Base-by-base conservation (phyloP, 2,329 filamentous ascomycete genomes). In the Aspergillus sp. region DNA sequence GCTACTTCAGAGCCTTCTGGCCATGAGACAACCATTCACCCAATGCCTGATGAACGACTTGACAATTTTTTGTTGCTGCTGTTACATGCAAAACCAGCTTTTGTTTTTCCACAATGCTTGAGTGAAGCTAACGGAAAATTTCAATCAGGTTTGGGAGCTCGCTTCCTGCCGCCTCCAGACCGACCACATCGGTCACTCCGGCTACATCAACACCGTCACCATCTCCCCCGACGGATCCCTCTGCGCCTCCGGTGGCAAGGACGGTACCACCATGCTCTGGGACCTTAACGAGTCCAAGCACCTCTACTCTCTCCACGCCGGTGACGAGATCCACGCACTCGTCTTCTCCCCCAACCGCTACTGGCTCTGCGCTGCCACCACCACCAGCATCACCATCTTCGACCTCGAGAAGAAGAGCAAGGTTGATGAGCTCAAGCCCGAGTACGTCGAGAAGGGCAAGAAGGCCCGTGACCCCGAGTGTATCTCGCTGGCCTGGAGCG, bases 381-480 rank as follows among this genome's bases (percentile, higher is more conserved):
- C 89, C 70, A 88, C 83, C 78, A 90, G 84, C 83, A 97, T 98
- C 83, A 96, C 96, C 83, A 97, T 98, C 83, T 98, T 98, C 79
- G 93, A 98, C 71, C 85, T 98, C 62, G 93, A 98, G 89, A 98
- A 98, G 90, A 98, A 98, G 90, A 94, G 86, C 86, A 97, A 96
- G 87, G 91, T 97, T 70, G 91, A 97, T 67, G 93, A 97, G 85
- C 85, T 98, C 75, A 96, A 95, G 86, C 91, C 91, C 61, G 93
- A 98, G 75, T 95, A 93, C 81, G 81, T 90, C 69, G 82, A 90
- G 71, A 86, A 90, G 71, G 88, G 90, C 79, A 95, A 95, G 89
- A 97, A 97, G 89, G 90, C 86, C 84, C 85, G 90, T 71, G 91
- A 96, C 77, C 93, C 93, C 65, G 91, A 97, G 85, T 97, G 91